These are phyloP conservation scores for Rhynchospora tenuis DNA, from an alignment of 176 grass and related monocot genomes.

Conservation along the genomic window DNA sequence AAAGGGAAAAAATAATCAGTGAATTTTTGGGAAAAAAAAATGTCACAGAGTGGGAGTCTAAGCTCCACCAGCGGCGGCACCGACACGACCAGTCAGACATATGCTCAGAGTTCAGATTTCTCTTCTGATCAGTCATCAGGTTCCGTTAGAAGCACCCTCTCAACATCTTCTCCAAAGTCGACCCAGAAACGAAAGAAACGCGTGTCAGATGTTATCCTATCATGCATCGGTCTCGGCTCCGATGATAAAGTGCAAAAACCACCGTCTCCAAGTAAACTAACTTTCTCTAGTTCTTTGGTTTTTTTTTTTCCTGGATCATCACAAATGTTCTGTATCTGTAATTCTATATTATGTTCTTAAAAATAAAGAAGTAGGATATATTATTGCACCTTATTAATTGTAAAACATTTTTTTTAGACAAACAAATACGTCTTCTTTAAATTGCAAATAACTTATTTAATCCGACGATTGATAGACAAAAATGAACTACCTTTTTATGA, in stretches of 20 bases:
- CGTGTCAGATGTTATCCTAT: slow-evolving; percentile 19
- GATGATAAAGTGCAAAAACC: background rate
- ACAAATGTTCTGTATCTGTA: background rate
- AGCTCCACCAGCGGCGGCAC: background rate
- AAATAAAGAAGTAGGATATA: no score
- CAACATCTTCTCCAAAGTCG: background rate
- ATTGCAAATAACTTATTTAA: background rate
- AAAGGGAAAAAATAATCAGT: background rate
- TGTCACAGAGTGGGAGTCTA: background rate
- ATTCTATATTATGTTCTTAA: background rate
- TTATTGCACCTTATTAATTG: no score
- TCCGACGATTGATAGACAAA: background rate
- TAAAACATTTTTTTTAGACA: background rate
- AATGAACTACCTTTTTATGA: background rate
- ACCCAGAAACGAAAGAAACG: background rate
- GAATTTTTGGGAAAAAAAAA: background rate
- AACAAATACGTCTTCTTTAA: background rate
- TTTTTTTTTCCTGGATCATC: background rate
- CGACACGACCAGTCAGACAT: background rate
- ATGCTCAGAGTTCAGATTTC: background rate
- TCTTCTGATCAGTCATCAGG: background rate
- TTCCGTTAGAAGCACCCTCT: background rate
- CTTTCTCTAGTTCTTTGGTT: background rate
- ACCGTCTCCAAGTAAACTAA: background rate
- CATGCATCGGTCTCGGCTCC: background rate